Evolutionary conservation across 2,329 filamentous ascomycete species (phyloP).

Genomic region (Aspergillus awamori): DNA sequence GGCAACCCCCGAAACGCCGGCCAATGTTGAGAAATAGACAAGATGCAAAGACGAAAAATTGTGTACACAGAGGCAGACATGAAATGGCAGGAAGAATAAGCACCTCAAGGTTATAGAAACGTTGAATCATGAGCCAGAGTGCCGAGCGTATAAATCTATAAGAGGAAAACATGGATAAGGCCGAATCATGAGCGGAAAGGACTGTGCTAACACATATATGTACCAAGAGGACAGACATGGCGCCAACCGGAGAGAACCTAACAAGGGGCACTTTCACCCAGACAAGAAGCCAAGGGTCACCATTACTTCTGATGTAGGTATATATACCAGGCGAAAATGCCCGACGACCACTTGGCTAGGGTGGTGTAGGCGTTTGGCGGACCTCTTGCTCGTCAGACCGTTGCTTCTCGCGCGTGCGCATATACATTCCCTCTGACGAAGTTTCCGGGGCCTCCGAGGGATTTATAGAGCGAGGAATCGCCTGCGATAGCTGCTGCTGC

Average conservation of each 20-base stretch:
- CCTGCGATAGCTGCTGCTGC: constrained; percentile 27
- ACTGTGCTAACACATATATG: not conserved
- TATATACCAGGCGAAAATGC: not conserved
- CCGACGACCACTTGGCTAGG: constrained; percentile 20
- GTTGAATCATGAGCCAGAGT: not conserved
- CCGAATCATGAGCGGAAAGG: constrained; percentile 7
- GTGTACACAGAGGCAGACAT: constrained; percentile 13
- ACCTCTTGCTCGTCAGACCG: constrained; percentile 26
- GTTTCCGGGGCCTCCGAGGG: constrained; percentile 19
- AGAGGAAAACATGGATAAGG: not conserved
- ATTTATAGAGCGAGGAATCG: constrained; percentile 24
- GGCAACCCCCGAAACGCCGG: constrained; percentile 19
- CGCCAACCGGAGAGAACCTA: constrained; percentile 15
- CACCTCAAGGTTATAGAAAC: constrained; percentile 11
- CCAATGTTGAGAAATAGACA: constrained; percentile 14
- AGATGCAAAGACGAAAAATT: constrained; percentile 20
- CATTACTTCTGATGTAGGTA: not conserved
- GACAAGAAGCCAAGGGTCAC: not conserved
- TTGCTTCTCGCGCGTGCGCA: constrained; percentile 34
- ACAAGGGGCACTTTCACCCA: constrained; percentile 7
- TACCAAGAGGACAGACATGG: constrained; percentile 19
- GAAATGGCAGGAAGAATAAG: not conserved
- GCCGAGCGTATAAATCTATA: constrained; percentile 19
- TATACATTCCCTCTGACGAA: constrained; percentile 37
- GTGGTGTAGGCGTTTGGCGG: constrained; percentile 41